These are phyloP conservation scores for Podospora anserina DNA, from an alignment of 495 filamentous ascomycete genomes.

Conservation along the genomic window DNA sequence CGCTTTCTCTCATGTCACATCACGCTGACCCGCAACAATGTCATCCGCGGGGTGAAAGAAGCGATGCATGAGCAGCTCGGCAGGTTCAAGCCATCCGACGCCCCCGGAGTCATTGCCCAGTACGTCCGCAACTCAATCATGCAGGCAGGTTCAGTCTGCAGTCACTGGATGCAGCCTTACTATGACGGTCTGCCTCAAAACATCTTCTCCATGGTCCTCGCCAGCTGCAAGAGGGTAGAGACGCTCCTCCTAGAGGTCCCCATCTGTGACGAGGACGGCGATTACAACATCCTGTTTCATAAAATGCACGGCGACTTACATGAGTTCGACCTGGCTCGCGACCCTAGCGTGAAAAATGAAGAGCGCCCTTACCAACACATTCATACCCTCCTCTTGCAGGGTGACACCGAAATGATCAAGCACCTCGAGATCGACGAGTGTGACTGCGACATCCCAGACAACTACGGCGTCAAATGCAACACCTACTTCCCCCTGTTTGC, in stretches of 20 bases:
- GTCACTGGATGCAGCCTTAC: conserved; percentile 5
- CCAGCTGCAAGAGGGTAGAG: conserved; percentile 24
- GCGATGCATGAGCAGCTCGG: conserved; percentile 14
- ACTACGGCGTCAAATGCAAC: conserved; percentile 25
- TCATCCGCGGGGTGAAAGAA: conserved; percentile 26
- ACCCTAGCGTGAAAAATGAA: background rate
- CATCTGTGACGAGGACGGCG: conserved; percentile 21
- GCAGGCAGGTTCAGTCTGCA: background rate
- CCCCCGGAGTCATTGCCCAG: background rate
- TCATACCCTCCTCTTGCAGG: conserved; percentile 17
- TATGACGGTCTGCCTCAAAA: conserved; percentile 25
- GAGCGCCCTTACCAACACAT: conserved; percentile 15
- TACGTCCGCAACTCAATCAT: conserved; percentile 1
- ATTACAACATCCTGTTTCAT: conserved; percentile 21
- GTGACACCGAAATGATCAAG: conserved; percentile 26
- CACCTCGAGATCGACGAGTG: conserved; percentile 26
- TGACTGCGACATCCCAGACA: conserved; percentile 23
- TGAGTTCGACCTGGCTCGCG: background rate
- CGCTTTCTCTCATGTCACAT: conserved; percentile 33
- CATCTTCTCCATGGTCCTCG: conserved; percentile 26
- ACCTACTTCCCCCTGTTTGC: conserved; percentile 22
- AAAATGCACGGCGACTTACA: conserved; percentile 14
- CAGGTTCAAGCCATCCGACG: conserved; percentile 11
- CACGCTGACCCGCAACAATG: conserved; percentile 25
- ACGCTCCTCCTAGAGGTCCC: conserved; percentile 33